Base-by-base conservation (phyloP, 1,284 basidiomycete species). In the Cryptococcus hybrid region DNA sequence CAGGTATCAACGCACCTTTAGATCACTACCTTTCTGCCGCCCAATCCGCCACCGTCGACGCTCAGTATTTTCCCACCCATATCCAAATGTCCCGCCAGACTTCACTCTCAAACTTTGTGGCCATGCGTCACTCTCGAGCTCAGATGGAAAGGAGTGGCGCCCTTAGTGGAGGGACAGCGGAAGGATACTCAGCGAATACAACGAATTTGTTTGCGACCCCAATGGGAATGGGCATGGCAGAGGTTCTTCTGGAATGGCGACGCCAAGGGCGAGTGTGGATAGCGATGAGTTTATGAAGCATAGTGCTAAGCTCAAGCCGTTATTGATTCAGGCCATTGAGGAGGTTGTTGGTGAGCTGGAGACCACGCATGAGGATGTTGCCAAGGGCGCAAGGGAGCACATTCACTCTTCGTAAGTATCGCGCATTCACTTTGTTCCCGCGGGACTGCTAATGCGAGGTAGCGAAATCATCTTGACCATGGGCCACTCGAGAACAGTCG, bases 381-480 rank as follows among this genome's bases (percentile, higher is more conserved):
- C 92, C 3, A 95, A 92, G 79, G 92, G 91, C 61, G 92, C 94
- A 1, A 89, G 86, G 74, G 93, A 97, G 76, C 95, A 99, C 75
- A 91, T 99, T 61, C 94, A 98, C 77, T 92, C 92, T 8, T 92
- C 96, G 92, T 94, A 71, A 70, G 88, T 79, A 11, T 24, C 30
- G n/a, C 8, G 7, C 12, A 7, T 36, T 24, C 30, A 30, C 30
- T 3, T 11, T 24, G 37, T 30, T 36, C 42, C 2, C 15, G 12
- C 15, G 1, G 3, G 12, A 42, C 7, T 1, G 13, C 39, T 51
- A 12, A 52, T 48, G 42, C 1, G 35, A 4, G 24, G 11, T 70
- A 95, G 92, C 64, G 95, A 99, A 76, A 94, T 97, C 65, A 93
- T 99, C 64, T 79, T 99, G 61, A 99, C 95, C 0, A 84, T 99